Evolutionary conservation across 768 basidiomycete species (phyloP), one percentile per base, ranked within the genome.

Genomic region (Phanerodontia chrysosporium): DNA sequence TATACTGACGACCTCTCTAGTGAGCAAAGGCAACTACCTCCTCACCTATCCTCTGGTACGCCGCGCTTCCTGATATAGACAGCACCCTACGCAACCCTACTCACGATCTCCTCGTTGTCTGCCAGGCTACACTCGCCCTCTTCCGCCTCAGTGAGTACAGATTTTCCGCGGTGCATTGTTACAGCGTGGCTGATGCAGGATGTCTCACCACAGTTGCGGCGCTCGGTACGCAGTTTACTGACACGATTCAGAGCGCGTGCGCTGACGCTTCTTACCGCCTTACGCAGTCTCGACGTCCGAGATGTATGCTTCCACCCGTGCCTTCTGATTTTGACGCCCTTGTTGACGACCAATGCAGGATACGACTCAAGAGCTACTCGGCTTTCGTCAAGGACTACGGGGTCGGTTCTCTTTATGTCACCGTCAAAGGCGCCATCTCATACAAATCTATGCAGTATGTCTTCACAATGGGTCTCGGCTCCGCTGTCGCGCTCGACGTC

Each of bases 381-480:
- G 22, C 27, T 9, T 66, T 62, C 44, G 61, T 62, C 9, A 35
- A 56, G 1, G 10, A 36, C 39, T 64, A 39, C 36, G 55, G 35
- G 2, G 65, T 66, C 28, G 36, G 63, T 49, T n/a, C 28, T 25
- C 14, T 35, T n/a, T 51, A 3, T 21, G 22, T 16, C n/a, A n/a
- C n/a, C n/a, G n/a, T 18, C 9, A 22, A 14, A 28, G 4, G 3
- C 22, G 14, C 12, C 36, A 8, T 44, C 18, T n/a, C 8, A 54
- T 25, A 4, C 13, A 3, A 29, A 3, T 45, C 25, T 18, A 16
- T 52, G 5, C 25, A 65, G 64, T 65, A 59, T 54, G 46, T 65
- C 16, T 65, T 65, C 51, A 65, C 62, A 3, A 57, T 63, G 51
- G 62, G 62, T 6, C 48, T 65, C n/a, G 45, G 52, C 8, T 48